Percentiles rank a stretch among this genome's conserved stretches.
phyloP scores from a whole-genome alignment of 2,329 filamentous ascomycete genomes.

The Mycogone perniciosa region DNA sequence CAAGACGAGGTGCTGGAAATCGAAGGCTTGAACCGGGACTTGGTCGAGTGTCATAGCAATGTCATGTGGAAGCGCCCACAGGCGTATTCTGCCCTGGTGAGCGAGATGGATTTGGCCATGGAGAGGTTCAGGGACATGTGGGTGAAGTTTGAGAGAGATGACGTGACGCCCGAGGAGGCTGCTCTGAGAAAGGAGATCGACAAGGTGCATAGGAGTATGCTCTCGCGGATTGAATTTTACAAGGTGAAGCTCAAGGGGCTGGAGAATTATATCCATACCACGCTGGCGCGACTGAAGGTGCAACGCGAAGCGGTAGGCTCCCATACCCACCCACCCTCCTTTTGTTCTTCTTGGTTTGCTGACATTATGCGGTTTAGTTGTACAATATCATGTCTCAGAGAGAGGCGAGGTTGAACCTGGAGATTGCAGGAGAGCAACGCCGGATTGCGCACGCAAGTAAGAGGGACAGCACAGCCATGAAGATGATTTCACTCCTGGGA shows the following conservation, averaged over 20 bases:
- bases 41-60: conserved; percentile 58
- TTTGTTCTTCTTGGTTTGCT: not conserved
- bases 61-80: conserved; percentile 58
- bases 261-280: conserved; percentile 58
- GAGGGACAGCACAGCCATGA: conserved; percentile 58
- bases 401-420: conserved; percentile 56
- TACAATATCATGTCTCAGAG: conserved; percentile 63
- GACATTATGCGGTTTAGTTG: conserved; percentile 34
- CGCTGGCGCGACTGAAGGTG: conserved; percentile 53
- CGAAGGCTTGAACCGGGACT: conserved; percentile 53
- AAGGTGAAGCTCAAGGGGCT: conserved; percentile 54
- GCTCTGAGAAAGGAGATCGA: conserved; percentile 30
- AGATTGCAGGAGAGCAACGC: conserved; percentile 56
- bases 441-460: conserved; percentile 54
- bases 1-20: conserved; percentile 48
- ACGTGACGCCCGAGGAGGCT: conserved; percentile 20
- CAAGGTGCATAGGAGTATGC: conserved; percentile 47
- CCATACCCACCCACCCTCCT: not conserved
- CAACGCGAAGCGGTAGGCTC: conserved; percentile 52
- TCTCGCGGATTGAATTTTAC: conserved; percentile 52
- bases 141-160: conserved; percentile 14
- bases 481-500: conserved; percentile 57
- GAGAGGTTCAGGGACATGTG: conserved; percentile 32
- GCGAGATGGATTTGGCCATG: conserved; percentile 44
- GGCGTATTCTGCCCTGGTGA: conserved; percentile 50